These are phyloP conservation scores for Gaertneriomyces semiglobifer DNA, from an alignment of 192 early-diverging fungal genomes.

Conservation along the genomic window DNA sequence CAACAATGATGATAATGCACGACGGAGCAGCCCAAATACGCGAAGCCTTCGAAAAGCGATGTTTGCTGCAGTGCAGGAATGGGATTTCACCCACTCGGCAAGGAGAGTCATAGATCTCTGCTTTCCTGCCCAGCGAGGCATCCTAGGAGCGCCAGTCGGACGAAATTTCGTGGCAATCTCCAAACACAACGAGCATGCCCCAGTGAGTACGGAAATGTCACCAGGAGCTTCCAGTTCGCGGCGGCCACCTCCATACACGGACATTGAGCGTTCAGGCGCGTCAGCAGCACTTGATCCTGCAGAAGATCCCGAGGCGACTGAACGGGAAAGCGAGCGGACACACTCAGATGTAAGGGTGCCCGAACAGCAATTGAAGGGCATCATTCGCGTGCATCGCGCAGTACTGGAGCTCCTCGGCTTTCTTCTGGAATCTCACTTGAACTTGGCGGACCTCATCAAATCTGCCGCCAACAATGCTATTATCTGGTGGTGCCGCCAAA, in stretches of 20 bases:
- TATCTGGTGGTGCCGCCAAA: too few relatives aligned
- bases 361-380: too few relatives aligned
- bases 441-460: too few relatives aligned
- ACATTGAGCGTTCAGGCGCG: neutral
- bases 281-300: neutral
- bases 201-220: neutral
- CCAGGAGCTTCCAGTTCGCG: neutral
- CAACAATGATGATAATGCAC: neutral
- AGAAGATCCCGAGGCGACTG: neutral
- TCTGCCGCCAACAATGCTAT: too few relatives aligned
- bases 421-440: too few relatives aligned
- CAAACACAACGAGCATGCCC: neutral
- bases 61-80: neutral
- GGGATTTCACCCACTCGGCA: conserved; percentile 7
- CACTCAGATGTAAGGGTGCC: too few relatives aligned
- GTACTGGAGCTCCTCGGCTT: too few relatives aligned
- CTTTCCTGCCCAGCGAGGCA: conserved; percentile 1
- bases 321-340: neutral
- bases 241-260: neutral
- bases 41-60: neutral
- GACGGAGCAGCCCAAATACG: neutral
- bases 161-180: neutral
- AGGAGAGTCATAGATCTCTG: conserved; percentile 5
- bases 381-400: too few relatives aligned
- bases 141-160: neutral